Percentiles rank a stretch among this genome's conserved stretches.
Conservation (phyloP, 1,284 basidiomycete species). For the Chalciporus sp. region DNA sequence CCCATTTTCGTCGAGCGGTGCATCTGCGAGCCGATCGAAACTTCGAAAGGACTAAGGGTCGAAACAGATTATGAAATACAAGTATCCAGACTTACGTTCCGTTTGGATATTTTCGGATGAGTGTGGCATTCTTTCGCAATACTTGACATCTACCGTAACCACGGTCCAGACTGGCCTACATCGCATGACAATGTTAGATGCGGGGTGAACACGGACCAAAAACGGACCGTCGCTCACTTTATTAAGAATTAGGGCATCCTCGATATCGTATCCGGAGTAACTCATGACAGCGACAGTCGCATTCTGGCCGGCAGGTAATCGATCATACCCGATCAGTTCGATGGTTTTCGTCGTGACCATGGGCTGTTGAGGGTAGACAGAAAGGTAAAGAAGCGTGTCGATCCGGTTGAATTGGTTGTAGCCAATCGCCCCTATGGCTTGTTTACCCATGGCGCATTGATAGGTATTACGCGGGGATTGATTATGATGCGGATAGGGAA, state of each 20-base stretch:
- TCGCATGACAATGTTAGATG: slow-evolving; percentile 3
- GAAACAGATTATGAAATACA: slow-evolving; percentile 8
- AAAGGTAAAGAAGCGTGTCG: slow-evolving; percentile 97
- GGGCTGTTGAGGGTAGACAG: slow-evolving; percentile 99
- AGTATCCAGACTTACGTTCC: slow-evolving; percentile 73
- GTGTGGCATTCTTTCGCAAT: slow-evolving; percentile 91
- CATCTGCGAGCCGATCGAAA: slow-evolving; percentile 93
- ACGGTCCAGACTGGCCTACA: slow-evolving; percentile 88
- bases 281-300: slow-evolving; percentile 99
- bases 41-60: slow-evolving; percentile 40
- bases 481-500: slow-evolving; percentile 99
- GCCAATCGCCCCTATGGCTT: slow-evolving; percentile 98
- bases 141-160: slow-evolving; percentile 99
- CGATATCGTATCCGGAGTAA: slow-evolving; percentile 99
- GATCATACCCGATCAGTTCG: slow-evolving; percentile 95
- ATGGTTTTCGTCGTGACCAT: slow-evolving; percentile 99
- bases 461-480: slow-evolving; percentile 99
- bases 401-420: slow-evolving; percentile 99
- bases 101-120: slow-evolving; percentile 96
- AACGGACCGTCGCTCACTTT: slow-evolving; percentile 53
- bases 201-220: background rate
- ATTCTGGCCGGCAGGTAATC: slow-evolving; percentile 96
- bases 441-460: slow-evolving; percentile 99
- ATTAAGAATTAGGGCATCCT: slow-evolving; percentile 97
- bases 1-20: slow-evolving; percentile 84